These are phyloP conservation scores for Daedaleopsis nitida DNA, from an alignment of 768 basidiomycete genomes.

Conservation along the genomic window DNA sequence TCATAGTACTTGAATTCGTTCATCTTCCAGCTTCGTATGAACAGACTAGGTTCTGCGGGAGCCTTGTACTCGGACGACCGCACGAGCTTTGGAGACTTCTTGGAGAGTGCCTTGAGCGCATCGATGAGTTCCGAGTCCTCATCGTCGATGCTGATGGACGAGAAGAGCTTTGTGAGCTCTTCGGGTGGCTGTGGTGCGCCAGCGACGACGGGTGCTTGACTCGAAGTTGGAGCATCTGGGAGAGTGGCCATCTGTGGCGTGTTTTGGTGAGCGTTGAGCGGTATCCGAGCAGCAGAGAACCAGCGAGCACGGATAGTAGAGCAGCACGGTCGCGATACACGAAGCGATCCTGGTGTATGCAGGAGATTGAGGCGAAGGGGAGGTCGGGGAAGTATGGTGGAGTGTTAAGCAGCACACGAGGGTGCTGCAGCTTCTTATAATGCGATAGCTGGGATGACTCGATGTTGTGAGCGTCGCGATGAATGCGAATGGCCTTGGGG, in stretches of 20 bases:
- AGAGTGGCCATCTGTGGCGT: slow-evolving; percentile 6
- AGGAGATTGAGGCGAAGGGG: neutral
- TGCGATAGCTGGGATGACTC: no score
- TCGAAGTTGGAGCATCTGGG: neutral
- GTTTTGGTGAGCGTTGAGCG: neutral
- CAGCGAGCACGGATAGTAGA: neutral
- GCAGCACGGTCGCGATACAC: neutral
- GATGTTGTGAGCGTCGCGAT: no score
- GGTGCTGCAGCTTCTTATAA: no score
- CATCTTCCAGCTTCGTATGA: slow-evolving; percentile 93
- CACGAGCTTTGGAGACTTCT: slow-evolving; percentile 64
- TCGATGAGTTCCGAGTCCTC: slow-evolving; percentile 64
- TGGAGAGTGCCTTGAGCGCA: slow-evolving; percentile 52
- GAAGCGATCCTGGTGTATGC: neutral
- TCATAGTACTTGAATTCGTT: slow-evolving; percentile 94
- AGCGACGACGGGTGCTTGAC: neutral
- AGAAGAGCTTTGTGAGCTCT: slow-evolving; percentile 4
- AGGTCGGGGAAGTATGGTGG: slow-evolving; percentile 8
- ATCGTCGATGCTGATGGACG: slow-evolving; percentile 3
- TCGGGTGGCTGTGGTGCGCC: neutral
- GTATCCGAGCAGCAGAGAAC: neutral
- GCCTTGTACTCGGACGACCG: slow-evolving; percentile 56
- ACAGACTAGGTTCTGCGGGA: slow-evolving; percentile 55
- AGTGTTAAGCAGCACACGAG: neutral
- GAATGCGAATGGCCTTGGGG: no score